phyloP scores from a whole-genome alignment of 2,329 filamentous ascomycete species.

The Penicillium sp. region DNA sequence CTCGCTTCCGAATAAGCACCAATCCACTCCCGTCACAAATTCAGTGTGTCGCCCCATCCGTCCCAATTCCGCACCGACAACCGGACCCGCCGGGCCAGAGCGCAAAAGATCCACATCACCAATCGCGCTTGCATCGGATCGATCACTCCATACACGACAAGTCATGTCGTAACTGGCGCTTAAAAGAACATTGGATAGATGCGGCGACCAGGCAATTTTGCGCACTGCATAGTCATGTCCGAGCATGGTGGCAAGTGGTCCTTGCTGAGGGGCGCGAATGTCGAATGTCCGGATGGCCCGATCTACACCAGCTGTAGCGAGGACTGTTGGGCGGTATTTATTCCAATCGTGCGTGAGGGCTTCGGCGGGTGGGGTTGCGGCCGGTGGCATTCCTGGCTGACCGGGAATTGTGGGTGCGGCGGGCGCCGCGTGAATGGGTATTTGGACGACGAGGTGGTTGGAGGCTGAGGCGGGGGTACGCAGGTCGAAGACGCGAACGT shows the following conservation, averaged over 20 bases:
- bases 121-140: conserved; percentile 41
- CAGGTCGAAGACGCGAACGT: conserved; percentile 86
- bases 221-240: conserved; percentile 91
- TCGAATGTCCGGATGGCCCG: conserved; percentile 84
- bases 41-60: conserved; percentile 91
- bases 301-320: conserved; percentile 88
- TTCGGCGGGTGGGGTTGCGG: conserved; percentile 62
- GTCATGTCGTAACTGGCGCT: conserved; percentile 98
- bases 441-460: conserved; percentile 77
- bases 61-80: conserved; percentile 66
- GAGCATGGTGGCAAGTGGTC: conserved; percentile 66
- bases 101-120: conserved; percentile 38
- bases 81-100: conserved; percentile 36
- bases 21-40: conserved; percentile 93
- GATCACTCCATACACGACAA: conserved; percentile 87
- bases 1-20: conserved; percentile 92
- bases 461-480: conserved; percentile 77
- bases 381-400: conserved; percentile 33
- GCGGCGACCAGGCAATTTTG: conserved; percentile 84
- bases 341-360: conserved; percentile 98
- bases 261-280: conserved; percentile 67
- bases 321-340: conserved; percentile 80
- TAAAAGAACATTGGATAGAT: conserved; percentile 79
- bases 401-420: conserved; percentile 42
- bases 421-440: conserved; percentile 72